Percentiles rank a stretch among this genome's conserved stretches.
Evolutionary conservation across 2,329 filamentous ascomycete genomes (phyloP).

Genomic region (Alternaria atra): DNA sequence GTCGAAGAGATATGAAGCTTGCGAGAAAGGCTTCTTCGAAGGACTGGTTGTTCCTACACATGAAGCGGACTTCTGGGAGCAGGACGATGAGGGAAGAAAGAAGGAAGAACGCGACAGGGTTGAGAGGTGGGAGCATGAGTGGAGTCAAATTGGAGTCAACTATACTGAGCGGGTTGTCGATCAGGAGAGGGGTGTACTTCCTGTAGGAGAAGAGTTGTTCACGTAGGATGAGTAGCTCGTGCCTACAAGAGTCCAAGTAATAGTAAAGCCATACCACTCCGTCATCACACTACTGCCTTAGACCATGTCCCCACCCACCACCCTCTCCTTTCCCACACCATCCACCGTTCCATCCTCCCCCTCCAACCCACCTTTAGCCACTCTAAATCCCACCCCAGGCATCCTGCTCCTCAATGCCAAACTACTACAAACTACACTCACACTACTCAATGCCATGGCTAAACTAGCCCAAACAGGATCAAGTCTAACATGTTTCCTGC

Average conservation of each 20-base stretch:
- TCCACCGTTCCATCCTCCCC: not conserved
- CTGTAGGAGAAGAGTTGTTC: not conserved
- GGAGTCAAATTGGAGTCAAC: no score
- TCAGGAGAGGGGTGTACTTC: not conserved
- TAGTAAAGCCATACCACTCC: not conserved
- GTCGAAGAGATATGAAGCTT: no score
- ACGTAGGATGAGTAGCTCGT: not conserved
- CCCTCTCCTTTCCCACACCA: not conserved
- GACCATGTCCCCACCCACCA: not conserved
- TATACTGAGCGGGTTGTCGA: not conserved
- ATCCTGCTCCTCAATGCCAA: conserved; percentile 69
- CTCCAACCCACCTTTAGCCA: not conserved
- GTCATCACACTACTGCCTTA: not conserved
- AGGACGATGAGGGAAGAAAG: no score
- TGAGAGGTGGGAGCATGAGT: no score
- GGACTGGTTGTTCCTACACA: no score
- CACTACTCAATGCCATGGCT: conserved; percentile 91
- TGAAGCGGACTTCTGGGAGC: no score
- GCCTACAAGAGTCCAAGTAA: not conserved
- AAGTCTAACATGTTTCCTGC: conserved; percentile 67
- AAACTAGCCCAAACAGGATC: conserved; percentile 87
- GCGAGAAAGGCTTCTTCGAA: no score
- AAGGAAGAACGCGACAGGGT: no score
- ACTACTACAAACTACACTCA: conserved; percentile 87
- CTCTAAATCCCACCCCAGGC: conserved; percentile 56